A percentile compares a stretch with the other conserved stretches of the same genome.
Conservation (phyloP, 2,329 filamentous ascomycete species). For the Aspergillus oerlinghausenensis region DNA sequence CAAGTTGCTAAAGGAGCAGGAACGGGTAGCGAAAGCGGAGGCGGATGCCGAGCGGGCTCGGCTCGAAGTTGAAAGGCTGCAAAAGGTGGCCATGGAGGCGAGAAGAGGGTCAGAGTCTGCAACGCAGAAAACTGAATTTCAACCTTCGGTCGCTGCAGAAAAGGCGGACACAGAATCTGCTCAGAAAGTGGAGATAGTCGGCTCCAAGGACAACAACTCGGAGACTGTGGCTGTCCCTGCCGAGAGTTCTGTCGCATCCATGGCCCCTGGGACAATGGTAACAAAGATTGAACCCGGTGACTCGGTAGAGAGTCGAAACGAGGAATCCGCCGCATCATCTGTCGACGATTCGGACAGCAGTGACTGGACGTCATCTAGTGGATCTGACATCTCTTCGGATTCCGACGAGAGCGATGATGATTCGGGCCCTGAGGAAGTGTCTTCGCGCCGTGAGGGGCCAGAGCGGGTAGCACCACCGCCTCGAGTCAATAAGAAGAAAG, state of each 20-base stretch:
- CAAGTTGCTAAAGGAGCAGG: slow-evolving; percentile 63
- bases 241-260: neutral
- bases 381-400: slow-evolving; percentile 24
- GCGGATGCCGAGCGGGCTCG: slow-evolving; percentile 38
- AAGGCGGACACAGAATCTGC: neutral
- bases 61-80: slow-evolving; percentile 29
- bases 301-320: neutral
- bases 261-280: neutral
- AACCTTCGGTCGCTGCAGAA: neutral
- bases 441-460: slow-evolving; percentile 37
- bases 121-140: neutral
- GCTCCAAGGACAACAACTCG: neutral
- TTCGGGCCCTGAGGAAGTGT: slow-evolving; percentile 39
- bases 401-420: slow-evolving; percentile 26
- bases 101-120: neutral
- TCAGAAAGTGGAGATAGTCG: neutral
- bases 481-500: slow-evolving; percentile 28
- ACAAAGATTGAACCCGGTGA: neutral
- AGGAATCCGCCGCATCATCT: slow-evolving; percentile 8
- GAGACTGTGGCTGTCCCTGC: neutral
- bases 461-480: slow-evolving; percentile 37
- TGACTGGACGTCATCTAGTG: slow-evolving; percentile 39
- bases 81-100: slow-evolving; percentile 19
- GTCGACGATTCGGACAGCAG: slow-evolving; percentile 21
- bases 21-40: slow-evolving; percentile 42